Evolutionary conservation across 345 rosid genomes (phyloP).

Genomic region (Turnera subulata): DNA sequence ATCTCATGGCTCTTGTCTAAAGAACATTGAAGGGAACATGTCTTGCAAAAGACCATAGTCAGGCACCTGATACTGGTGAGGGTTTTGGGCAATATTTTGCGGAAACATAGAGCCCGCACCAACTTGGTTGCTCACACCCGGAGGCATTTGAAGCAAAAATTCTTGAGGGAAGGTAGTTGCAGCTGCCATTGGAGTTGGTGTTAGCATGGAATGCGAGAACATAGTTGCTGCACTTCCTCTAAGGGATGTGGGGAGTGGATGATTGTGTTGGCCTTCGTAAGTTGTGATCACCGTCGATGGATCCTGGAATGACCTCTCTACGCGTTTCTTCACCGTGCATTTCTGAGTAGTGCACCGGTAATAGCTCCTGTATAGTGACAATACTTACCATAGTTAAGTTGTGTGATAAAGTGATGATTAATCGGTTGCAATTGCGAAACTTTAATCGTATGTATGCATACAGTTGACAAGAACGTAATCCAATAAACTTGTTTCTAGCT

Average conservation of each 20-base stretch:
- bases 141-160: slow-evolving; percentile 25
- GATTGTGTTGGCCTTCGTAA: slow-evolving; percentile 32
- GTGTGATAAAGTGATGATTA: no score
- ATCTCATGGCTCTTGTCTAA: slow-evolving; percentile 58
- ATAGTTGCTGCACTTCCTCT: slow-evolving; percentile 32
- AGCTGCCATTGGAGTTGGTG: slow-evolving; percentile 22
- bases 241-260: slow-evolving; percentile 24
- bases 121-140: slow-evolving; percentile 1
- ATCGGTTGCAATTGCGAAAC: no score
- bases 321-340: slow-evolving; percentile 29
- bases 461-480: no score
- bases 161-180: slow-evolving; percentile 45
- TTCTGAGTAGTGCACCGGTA: slow-evolving; percentile 35
- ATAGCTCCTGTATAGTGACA: slow-evolving; percentile 23
- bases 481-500: no score
- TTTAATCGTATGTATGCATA: no score
- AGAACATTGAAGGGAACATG: slow-evolving; percentile 62
- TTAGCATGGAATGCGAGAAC: slow-evolving; percentile 23
- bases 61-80: slow-evolving; percentile 38
- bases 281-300: slow-evolving; percentile 29
- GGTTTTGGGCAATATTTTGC: slow-evolving; percentile 25
- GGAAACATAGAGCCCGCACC: slow-evolving; percentile 29
- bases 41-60: slow-evolving; percentile 81
- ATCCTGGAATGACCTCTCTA: slow-evolving; percentile 30
- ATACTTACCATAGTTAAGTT: neutral